Conservation (phyloP, 495 filamentous ascomycete species). For the Jackrogersella minutella region DNA sequence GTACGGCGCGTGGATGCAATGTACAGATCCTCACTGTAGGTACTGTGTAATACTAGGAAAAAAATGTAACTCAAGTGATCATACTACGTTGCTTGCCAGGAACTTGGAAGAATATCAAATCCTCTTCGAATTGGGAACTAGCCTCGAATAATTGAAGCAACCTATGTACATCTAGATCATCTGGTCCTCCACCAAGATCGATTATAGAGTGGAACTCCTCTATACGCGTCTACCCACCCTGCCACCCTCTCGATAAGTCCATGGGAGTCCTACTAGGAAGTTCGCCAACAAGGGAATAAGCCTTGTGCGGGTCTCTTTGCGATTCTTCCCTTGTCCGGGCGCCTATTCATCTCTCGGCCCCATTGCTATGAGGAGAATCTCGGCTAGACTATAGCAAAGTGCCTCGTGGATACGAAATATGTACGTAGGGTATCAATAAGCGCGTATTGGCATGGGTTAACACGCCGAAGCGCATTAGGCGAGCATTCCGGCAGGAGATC, state of each 20-base stretch:
- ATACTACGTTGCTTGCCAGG: constrained; percentile 16
- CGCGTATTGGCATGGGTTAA: constrained; percentile 41
- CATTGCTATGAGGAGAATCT: constrained; percentile 3
- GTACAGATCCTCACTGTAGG: too few relatives aligned
- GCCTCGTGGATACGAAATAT: constrained; percentile 21
- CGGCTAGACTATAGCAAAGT: constrained; percentile 11
- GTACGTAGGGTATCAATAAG: constrained; percentile 33
- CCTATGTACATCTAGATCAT: constrained; percentile 11
- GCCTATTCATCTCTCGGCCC: constrained; percentile 24
- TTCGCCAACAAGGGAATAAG: constrained; percentile 10
- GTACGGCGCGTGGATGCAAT: constrained; percentile 38
- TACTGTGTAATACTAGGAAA: too few relatives aligned
- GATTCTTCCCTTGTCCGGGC: constrained; percentile 28
- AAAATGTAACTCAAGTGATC: too few relatives aligned
- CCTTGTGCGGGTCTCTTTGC: constrained; percentile 27
- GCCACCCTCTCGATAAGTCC: not conserved
- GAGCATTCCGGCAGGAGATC: constrained; percentile 17
- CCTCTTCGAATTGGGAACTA: not conserved
- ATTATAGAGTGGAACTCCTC: constrained; percentile 16
- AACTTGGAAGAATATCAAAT: constrained; percentile 14
- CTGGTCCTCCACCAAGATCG: constrained; percentile 30
- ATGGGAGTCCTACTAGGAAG: constrained; percentile 12
- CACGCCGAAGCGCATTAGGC: constrained; percentile 31
- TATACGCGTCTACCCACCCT: constrained; percentile 6
- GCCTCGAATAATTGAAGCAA: not conserved